Percentiles rank a stretch among this genome's conserved stretches.
Conservation (phyloP, 331 rosid genomes). For the Malus hybrid region DNA sequence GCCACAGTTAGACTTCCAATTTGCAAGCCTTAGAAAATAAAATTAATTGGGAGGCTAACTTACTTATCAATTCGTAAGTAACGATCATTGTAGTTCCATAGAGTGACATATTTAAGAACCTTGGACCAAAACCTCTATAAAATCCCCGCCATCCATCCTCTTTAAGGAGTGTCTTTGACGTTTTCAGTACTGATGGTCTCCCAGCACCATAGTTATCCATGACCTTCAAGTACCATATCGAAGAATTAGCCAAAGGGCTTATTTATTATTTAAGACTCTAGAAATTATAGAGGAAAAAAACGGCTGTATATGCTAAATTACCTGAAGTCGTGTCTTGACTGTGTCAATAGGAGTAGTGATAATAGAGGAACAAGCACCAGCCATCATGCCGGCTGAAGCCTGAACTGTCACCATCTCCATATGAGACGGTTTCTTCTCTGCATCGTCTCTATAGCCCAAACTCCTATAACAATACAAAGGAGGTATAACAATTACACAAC, state of each 20-base stretch:
- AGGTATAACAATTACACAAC: not conserved
- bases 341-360: constrained; percentile 84
- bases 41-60: constrained; percentile 13
- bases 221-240: constrained; percentile 33
- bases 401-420: constrained; percentile 70
- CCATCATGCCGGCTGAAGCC: constrained; percentile 80
- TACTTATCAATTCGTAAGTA: constrained; percentile 86
- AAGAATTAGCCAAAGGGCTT: constrained; percentile 1
- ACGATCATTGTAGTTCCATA: constrained; percentile 88
- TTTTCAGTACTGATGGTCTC: constrained; percentile 76
- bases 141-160: constrained; percentile 96
- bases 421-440: constrained; percentile 62
- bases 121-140: constrained; percentile 83
- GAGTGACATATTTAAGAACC: constrained; percentile 79
- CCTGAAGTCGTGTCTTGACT: constrained; percentile 85
- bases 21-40: not conserved
- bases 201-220: constrained; percentile 68
- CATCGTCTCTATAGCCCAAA: constrained; percentile 50
- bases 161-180: constrained; percentile 47
- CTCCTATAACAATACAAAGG: constrained; percentile 27
- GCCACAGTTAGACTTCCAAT: not conserved
- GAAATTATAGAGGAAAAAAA: not conserved
- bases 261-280: not conserved
- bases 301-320: not conserved
- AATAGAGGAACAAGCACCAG: constrained; percentile 79